phyloP scores from a whole-genome alignment of 192 early-diverging fungal genomes.

The Powellomyces hirtus region DNA sequence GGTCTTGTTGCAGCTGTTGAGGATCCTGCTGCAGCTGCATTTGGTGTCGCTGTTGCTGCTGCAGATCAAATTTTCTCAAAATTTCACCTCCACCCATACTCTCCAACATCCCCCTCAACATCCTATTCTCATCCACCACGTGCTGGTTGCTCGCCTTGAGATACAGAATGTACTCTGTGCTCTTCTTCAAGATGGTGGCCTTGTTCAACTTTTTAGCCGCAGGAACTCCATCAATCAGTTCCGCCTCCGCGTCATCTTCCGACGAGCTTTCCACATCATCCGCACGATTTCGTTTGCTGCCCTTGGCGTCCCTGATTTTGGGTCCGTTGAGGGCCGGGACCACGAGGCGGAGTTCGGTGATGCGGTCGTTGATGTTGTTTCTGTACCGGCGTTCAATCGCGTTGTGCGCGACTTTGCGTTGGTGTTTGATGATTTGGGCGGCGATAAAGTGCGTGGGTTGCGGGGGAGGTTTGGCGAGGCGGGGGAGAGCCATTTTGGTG shows the following conservation, averaged over 20 bases:
- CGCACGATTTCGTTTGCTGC: slow-evolving; percentile 42
- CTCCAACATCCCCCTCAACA: not conserved
- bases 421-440: slow-evolving; percentile 22
- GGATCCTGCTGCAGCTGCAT: not conserved
- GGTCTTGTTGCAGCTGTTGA: not conserved
- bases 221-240: slow-evolving; percentile 71
- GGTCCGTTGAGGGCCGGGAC: slow-evolving; percentile 77
- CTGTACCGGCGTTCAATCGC: slow-evolving; percentile 92
- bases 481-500: not conserved
- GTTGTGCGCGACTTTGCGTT: slow-evolving; percentile 91
- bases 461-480: slow-evolving; percentile 1
- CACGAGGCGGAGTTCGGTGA: slow-evolving; percentile 77
- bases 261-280: slow-evolving; percentile 47
- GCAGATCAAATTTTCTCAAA: not conserved
- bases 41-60: not conserved
- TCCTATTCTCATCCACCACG: slow-evolving; percentile 2
- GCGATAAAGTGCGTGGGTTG: not conserved
- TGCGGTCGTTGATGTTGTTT: slow-evolving; percentile 97
- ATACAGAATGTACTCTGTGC: slow-evolving; percentile 84
- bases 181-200: slow-evolving; percentile 86
- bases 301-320: slow-evolving; percentile 42
- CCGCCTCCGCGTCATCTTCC: slow-evolving; percentile 57
- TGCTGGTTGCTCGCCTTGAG: slow-evolving; percentile 13
- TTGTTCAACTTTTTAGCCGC: slow-evolving; percentile 90
- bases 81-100: slow-evolving; percentile 14